These are phyloP conservation scores for Globisporangium viniferum DNA, from an alignment of 352 stramenopile genomes.

Conservation along the genomic window DNA sequence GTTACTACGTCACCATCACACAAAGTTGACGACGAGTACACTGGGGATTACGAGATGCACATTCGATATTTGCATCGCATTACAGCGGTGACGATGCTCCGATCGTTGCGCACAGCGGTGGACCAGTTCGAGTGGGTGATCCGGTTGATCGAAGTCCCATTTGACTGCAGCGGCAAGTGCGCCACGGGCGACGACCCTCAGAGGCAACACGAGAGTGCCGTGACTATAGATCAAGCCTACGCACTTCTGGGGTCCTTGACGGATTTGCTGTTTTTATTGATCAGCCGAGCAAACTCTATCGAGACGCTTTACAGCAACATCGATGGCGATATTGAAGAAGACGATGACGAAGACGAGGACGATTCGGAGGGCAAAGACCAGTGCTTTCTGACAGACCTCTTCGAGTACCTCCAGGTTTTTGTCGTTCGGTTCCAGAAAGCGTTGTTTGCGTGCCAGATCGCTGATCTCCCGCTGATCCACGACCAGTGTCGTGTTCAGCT, in stretches of 20 bases:
- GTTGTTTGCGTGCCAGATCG: slow-evolving; percentile 51
- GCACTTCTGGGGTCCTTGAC: slow-evolving; percentile 48
- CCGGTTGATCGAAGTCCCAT: slow-evolving; percentile 34
- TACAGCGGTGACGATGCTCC: slow-evolving; percentile 35
- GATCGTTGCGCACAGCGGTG: slow-evolving; percentile 42
- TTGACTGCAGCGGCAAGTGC: slow-evolving; percentile 19
- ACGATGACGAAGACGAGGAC: slow-evolving; percentile 19
- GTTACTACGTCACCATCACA: not conserved
- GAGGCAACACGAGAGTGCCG: not conserved
- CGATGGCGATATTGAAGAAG: slow-evolving; percentile 19
- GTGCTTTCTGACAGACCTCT: slow-evolving; percentile 46
- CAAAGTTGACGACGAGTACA: not conserved
- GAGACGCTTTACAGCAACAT: slow-evolving; percentile 27
- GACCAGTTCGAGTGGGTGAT: slow-evolving; percentile 54
- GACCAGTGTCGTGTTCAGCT: slow-evolving; percentile 48
- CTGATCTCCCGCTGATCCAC: slow-evolving; percentile 44
- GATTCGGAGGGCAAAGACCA: slow-evolving; percentile 18
- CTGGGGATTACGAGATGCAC: slow-evolving; percentile 25
- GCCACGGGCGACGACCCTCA: slow-evolving; percentile 1
- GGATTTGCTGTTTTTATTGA: slow-evolving; percentile 54
- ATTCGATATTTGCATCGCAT: slow-evolving; percentile 37
- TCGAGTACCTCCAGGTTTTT: slow-evolving; percentile 49
- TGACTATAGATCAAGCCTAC: slow-evolving; percentile 38
- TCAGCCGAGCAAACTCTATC: slow-evolving; percentile 49
- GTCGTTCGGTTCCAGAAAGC: slow-evolving; percentile 47